phyloP scores from a whole-genome alignment of 176 grass and related monocot genomes.

The Aechmea fasciata region DNA sequence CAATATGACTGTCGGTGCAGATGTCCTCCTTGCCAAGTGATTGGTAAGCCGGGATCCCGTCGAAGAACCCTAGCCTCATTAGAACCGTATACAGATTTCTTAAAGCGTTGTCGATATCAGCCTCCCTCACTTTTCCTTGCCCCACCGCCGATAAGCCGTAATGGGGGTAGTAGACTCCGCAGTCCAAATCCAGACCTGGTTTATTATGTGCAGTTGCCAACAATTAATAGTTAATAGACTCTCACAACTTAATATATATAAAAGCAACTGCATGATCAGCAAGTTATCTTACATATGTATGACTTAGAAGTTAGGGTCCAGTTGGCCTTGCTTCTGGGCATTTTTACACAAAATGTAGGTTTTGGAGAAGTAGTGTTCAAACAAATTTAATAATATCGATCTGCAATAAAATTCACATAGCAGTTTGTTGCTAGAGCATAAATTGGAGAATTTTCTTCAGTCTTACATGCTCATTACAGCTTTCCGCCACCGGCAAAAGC shows the following conservation, averaged over 20 bases:
- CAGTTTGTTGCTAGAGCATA: no score
- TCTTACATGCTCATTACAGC: no score
- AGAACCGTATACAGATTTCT: constrained; percentile 41
- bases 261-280: not conserved
- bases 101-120: constrained; percentile 47
- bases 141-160: constrained; percentile 24
- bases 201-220: constrained; percentile 6
- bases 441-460: no score
- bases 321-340: not conserved
- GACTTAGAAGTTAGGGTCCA: no score
- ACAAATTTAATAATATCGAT: no score
- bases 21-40: constrained; percentile 30
- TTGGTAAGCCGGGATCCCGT: constrained; percentile 40
- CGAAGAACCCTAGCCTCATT: constrained; percentile 73
- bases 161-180: constrained; percentile 34
- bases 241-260: constrained; percentile 4
- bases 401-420: no score
- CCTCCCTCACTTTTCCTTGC: constrained; percentile 38
- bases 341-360: no score
- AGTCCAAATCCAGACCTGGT: constrained; percentile 71
- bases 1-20: constrained; percentile 41
- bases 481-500: no score
- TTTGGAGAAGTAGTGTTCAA: no score
- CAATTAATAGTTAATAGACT: no score
- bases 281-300: constrained; percentile 14